Conservation (phyloP, 129 eudicot genomes). For the Daucus carota region DH1_v3.0 NC_030386.2:32194001-32194500, state of each 20-base stretch:
- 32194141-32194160: neutral
- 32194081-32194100: neutral
- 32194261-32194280: neutral
- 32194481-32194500: constrained; percentile 47
- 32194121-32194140: neutral
- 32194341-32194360: neutral
- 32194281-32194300: neutral
- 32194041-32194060: neutral
- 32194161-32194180: too few species aligned
- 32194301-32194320: neutral
- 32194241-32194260: neutral
- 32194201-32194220: too few species aligned
- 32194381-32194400: constrained; percentile 37
- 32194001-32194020: neutral
- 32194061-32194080: neutral
- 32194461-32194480: constrained; percentile 63
- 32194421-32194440: constrained; percentile 67
- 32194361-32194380: too few species aligned
- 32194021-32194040: neutral
- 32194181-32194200: too few species aligned
- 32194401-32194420: constrained; percentile 82
- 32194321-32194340: neutral
- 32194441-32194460: constrained; percentile 65
- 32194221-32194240: neutral
- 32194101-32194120: neutral